Percentiles rank a stretch among this genome's conserved stretches.
phyloP scores from a whole-genome alignment of 805 yeast genomes.

The Saccharomycopsis babjevae region DNA sequence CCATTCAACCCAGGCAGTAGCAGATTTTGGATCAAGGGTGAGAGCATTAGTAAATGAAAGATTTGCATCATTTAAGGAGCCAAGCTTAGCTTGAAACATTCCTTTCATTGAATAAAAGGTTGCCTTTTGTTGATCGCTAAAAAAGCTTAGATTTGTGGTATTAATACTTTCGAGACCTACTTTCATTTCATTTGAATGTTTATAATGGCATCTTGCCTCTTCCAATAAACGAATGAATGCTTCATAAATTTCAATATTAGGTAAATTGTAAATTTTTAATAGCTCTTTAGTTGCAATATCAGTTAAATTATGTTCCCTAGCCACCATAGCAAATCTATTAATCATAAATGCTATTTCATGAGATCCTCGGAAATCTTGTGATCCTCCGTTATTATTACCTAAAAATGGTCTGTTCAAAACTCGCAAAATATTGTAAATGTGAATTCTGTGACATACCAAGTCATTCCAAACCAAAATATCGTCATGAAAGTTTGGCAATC shows the following conservation, averaged over 20 bases:
- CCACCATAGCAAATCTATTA: conserved; percentile 96
- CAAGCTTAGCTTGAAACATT: conserved; percentile 87
- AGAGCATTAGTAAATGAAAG: conserved; percentile 97
- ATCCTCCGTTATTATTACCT: conserved; percentile 43
- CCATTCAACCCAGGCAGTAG: conserved; percentile 99
- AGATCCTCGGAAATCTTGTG: conserved; percentile 92
- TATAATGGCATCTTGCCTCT: conserved; percentile 96
- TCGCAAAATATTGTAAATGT: conserved; percentile 91
- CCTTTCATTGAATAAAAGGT: conserved; percentile 96
- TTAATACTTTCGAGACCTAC: conserved; percentile 96
- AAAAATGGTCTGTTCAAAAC: conserved; percentile 80
- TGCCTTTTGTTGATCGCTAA: conserved; percentile 95
- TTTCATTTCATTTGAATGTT: conserved; percentile 70
- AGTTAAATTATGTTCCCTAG: conserved; percentile 90
- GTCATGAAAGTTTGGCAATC: conserved; percentile 94
- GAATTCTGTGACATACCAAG: conserved; percentile 95
- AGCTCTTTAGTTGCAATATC: conserved; percentile 91
- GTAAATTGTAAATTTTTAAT: conserved; percentile 87
- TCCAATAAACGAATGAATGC: conserved; percentile 92
- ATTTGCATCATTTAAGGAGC: conserved; percentile 89
- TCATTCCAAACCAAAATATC: conserved; percentile 97
- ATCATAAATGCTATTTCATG: conserved; percentile 99
- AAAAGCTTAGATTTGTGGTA: conserved; percentile 89
- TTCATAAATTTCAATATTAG: conserved; percentile 96
- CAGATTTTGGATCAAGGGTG: conserved; percentile 82